Percentiles rank a stretch among this genome's conserved stretches.
These are phyloP conservation scores for Dictyostelium firmibasis DNA, from an alignment of 78 protist species.

Conservation along the genomic window DNA sequence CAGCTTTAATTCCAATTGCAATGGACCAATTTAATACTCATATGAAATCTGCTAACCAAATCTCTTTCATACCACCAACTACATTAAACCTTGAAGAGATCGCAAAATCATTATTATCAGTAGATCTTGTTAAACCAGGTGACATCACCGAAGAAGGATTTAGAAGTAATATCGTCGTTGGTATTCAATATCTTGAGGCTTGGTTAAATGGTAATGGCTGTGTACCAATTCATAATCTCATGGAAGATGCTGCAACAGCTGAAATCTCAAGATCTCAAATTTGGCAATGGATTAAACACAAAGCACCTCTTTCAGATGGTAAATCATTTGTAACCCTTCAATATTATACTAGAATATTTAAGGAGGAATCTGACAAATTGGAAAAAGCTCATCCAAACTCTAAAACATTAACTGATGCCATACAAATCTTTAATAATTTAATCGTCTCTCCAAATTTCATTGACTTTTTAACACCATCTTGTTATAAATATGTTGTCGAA, in stretches of 20 bases:
- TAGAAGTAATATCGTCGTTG: constrained; percentile 75
- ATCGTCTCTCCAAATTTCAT: constrained; percentile 44
- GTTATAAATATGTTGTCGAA: constrained; percentile 2
- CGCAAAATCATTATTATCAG: constrained; percentile 30
- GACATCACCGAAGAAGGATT: constrained; percentile 78
- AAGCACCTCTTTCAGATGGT: neutral
- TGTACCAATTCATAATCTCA: constrained; percentile 77
- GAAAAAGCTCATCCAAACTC: neutral
- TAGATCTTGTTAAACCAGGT: constrained; percentile 20
- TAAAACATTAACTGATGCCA: neutral
- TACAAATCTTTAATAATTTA: constrained; percentile 6
- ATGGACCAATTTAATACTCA: constrained; percentile 78
- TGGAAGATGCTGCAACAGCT: constrained; percentile 91
- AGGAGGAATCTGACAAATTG: neutral
- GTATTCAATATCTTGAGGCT: constrained; percentile 70
- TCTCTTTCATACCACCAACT: constrained; percentile 25
- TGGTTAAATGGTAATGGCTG: constrained; percentile 87
- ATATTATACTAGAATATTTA: neutral
- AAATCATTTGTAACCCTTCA: neutral
- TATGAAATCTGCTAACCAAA: constrained; percentile 85
- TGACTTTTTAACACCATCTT: constrained; percentile 61
- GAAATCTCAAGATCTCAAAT: constrained; percentile 88
- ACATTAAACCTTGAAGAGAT: constrained; percentile 13
- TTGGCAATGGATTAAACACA: constrained; percentile 85
- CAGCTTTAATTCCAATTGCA: constrained; percentile 84